Evolutionary conservation across 2,329 filamentous ascomycete genomes (phyloP), one percentile per base, ranked within the genome.

Genomic region (Basipetospora chlamydospora): DNA sequence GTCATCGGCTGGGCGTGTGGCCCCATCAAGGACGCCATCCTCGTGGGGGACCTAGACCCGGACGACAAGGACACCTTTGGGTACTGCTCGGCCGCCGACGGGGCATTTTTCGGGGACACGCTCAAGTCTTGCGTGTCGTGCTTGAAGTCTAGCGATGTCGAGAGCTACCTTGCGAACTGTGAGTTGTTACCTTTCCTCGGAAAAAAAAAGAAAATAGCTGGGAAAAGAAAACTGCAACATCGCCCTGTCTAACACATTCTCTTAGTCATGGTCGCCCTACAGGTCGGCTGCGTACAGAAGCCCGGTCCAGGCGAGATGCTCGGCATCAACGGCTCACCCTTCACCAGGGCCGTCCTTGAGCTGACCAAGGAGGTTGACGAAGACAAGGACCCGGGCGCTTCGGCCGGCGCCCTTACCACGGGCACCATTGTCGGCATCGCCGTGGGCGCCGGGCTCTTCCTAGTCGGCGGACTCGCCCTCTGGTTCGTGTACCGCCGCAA

Each of bases 401-500:
- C 43, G 0, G 42, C 47, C 3, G 49, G 45, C 4, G 46, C 46
- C 8, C 58, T 72, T 47, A 59, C 62, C 0, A 59, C 60, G 0
- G 62, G 64, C 2, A 63, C 64, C n/a, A 66, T 72, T 12, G 63
- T 65, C 0, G 70, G 69, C 13, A 73, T 75, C 31, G 59, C 57
- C 0, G 49, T 71, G 1, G 68, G 64, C 10, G 60, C 57, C 6
- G 54, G 55, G 0, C 50, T 67, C 0, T 46, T 63, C 2, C 47
- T 72, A 3, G 23, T 66, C 5, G 56, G 62, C 1, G 58, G 56
- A 3, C 43, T 53, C 1, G 58, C 49, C 3, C 54, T 74, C 1
- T 62, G 73, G 35, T 44, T 57, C 35, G 42, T 70, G 2, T 63
- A 73, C 50, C 66, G 62, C 44, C 58, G 62, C 6, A 59, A 67